Conservation (phyloP, 2,329 filamentous ascomycete genomes). For the Magnaporthiopsis poae region DNA sequence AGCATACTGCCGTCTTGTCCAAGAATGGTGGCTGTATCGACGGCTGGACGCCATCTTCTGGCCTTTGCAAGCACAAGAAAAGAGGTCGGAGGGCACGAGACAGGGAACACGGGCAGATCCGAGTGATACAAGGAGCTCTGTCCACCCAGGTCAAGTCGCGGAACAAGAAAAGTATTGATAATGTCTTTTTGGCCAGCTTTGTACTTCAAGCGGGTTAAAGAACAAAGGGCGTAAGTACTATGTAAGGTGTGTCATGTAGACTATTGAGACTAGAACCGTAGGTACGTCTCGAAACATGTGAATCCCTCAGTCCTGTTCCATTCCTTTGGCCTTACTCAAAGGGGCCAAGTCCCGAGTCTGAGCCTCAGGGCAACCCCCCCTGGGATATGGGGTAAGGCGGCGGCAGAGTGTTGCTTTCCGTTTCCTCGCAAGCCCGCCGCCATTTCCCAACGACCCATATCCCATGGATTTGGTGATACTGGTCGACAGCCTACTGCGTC, state of each 20-base stretch:
- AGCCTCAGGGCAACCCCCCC: background rate
- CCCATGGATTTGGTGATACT: background rate
- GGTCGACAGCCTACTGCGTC: slow-evolving; percentile 61
- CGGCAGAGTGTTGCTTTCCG: too few relatives aligned
- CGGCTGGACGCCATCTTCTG: background rate
- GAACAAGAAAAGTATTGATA: background rate
- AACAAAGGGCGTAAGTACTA: background rate
- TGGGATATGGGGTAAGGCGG: background rate
- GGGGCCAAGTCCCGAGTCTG: too few relatives aligned
- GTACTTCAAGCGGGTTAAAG: background rate
- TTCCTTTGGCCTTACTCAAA: background rate
- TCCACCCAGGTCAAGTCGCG: background rate
- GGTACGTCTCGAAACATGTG: background rate
- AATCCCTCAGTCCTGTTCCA: background rate
- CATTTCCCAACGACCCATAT: background rate
- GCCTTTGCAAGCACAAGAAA: background rate
- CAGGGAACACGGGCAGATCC: background rate
- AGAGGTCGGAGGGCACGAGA: background rate
- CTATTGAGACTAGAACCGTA: background rate
- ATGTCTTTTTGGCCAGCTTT: background rate
- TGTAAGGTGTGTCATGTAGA: background rate
- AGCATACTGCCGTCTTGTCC: background rate
- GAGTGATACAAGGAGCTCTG: background rate
- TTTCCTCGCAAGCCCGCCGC: background rate
- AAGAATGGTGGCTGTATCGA: background rate